phyloP scores from a whole-genome alignment of 306 rosid genomes.

The Prunus padus region DNA sequence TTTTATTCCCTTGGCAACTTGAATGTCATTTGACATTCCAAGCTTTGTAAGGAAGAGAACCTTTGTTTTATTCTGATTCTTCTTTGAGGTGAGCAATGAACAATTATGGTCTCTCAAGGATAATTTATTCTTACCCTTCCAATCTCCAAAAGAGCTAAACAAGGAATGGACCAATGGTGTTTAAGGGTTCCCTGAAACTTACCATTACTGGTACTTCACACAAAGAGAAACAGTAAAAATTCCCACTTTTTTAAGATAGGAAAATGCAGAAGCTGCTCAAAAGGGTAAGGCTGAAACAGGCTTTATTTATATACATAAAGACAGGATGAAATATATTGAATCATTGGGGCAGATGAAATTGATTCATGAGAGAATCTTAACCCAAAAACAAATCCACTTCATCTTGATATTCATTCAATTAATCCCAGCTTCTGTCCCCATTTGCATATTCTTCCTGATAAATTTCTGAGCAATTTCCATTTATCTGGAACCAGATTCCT shows the following conservation, averaged over 20 bases:
- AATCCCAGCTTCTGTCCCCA: not conserved
- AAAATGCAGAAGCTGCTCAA: not conserved
- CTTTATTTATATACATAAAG: not conserved
- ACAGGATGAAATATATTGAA: not conserved
- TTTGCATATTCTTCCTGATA: slow-evolving; percentile 18
- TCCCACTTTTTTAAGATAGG: not conserved
- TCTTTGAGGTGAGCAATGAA: slow-evolving; percentile 5
- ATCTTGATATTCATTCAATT: not conserved
- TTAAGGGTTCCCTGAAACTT: too few species aligned
- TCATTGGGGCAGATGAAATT: not conserved
- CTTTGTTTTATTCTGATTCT: slow-evolving; percentile 36
- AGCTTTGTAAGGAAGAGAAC: slow-evolving; percentile 29
- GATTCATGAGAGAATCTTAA: slow-evolving; percentile 8
- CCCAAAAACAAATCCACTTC: not conserved
- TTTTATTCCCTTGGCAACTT: slow-evolving; percentile 39
- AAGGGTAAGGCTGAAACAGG: not conserved
- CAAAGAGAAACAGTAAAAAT: not conserved
- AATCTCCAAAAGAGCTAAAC: too few species aligned
- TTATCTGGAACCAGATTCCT: slow-evolving; percentile 26
- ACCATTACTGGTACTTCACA: not conserved
- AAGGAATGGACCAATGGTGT: not conserved
- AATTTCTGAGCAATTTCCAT: slow-evolving; percentile 14
- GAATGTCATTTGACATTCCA: slow-evolving; percentile 40
- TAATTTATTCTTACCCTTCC: not conserved
- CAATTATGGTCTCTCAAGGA: not conserved